Evolutionary conservation across 306 rosid species (phyloP), one percentile per base, ranked within the genome.

Genomic region (Cicer cuneatum): DNA sequence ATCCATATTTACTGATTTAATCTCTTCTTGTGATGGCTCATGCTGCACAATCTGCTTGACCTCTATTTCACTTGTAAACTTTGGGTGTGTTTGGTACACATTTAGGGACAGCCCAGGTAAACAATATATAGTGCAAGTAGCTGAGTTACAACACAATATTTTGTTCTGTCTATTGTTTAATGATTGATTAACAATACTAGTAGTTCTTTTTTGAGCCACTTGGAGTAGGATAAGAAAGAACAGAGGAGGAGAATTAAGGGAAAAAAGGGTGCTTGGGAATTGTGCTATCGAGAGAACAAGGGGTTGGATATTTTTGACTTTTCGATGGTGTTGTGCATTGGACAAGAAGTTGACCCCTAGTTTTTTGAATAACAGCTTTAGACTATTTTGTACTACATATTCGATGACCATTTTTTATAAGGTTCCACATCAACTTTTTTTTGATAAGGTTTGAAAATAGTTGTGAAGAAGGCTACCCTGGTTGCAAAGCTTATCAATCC

Each of bases 81-180:
- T 49, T 49, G 58, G 24, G 58, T 52, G 58, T 24, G 18, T 52
- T 52, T 52, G 58, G 7, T 52, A 29, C 58, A 54, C 61, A 54
- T 16, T 19, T 33, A 54, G 13, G 33, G 37, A 18, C 37, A 54
- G 37, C 61, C 8, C 15, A 54, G 10, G 29, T 53, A 18, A 9
- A 8, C 35, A 54, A 12, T 10, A 54, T 8, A 54, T 54, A 15
- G 61, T 19, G 21, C 5, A 54, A 54, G 35, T 18, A 8, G 33
- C 10, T 7, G 10, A 47, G 21, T 52, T 10, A 14, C 7, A 52
- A 7, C 59, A 52, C 33, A 6, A 15, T 15, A 5, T 52, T 52
- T 52, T 52, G 11, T 52, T 52, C 59, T 8, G 24, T 16, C 2
- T 29, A 29, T 29, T 29, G 35, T 52, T 49, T 6, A 0, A 49